Evolutionary conservation across 1,284 basidiomycete species (phyloP), one percentile per base, ranked within the genome.

Genomic region (Pyrrhoderma noxium): DNA sequence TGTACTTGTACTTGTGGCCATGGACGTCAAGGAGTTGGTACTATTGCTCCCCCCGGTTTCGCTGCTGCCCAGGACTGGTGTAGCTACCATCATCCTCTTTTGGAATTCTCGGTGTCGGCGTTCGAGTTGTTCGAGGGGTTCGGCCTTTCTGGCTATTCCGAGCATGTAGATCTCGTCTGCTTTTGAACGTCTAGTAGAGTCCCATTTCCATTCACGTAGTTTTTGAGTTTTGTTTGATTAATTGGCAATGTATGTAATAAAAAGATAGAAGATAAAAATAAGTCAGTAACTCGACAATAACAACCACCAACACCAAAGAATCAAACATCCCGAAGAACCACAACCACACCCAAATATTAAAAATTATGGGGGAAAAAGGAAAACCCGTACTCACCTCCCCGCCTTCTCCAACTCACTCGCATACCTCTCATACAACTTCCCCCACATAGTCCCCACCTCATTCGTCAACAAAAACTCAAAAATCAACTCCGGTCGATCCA

Each of bases 351-450:
- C n/a, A n/a, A n/a, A n/a, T n/a, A n/a, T n/a, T n/a, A n/a, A n/a
- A n/a, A n/a, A n/a, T n/a, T n/a, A n/a, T n/a, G n/a, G n/a, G 14
- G 21, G n/a, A 40, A 40, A 40, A 40, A 40, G 38, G 5, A 52
- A 44, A 45, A 49, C 46, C 43, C 45, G 46, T 55, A 72, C 72
- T 60, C 62, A 87, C 85, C 80, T 72, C 43, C 78, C 77, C 51
- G 84, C 77, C 27, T 82, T 71, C 65, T 98, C 94, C 35, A 92
- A 70, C 3, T 87, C 80, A 23, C 76, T 73, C 0, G 93, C 93
- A 67, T 87, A 91, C 65, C 96, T 93, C 65, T 97, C 93, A 63
- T 98, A 98, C 40, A 98, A 72, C 35, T 88, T 66, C 1, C 89
- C 84, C 62, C 86, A 82, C 13, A 72, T 73, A 7, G 90, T 87